These are phyloP conservation scores for Tylopilus balloui DNA, from an alignment of 768 basidiomycete genomes.

Conservation along the genomic window DNA sequence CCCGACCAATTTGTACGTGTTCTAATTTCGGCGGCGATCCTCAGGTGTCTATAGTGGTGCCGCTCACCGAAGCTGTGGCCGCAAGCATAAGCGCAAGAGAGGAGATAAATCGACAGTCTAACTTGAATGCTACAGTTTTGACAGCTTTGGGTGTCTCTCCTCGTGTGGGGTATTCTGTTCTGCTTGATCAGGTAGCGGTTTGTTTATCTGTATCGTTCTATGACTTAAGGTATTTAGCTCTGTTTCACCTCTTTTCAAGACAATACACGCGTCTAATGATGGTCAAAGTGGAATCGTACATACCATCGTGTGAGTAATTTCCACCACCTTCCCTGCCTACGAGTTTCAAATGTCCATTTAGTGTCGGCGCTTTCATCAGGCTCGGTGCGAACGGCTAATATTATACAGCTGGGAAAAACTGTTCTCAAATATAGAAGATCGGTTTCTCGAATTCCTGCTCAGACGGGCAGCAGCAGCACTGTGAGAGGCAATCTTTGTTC, in stretches of 20 bases:
- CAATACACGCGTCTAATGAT: constrained; percentile 55
- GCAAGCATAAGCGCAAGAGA: constrained; percentile 61
- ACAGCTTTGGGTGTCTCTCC: constrained; percentile 63
- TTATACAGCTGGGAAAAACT: too few species aligned
- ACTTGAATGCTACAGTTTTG: too few species aligned
- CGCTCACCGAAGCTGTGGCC: constrained; percentile 59
- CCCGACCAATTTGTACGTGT: constrained; percentile 62
- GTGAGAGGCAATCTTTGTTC: background rate
- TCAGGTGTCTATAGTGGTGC: constrained; percentile 7
- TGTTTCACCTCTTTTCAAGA: constrained; percentile 49
- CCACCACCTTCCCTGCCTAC: background rate
- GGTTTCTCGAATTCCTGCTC: too few species aligned
- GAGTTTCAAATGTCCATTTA: constrained; percentile 22
- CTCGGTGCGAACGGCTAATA: constrained; percentile 38
- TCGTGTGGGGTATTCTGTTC: constrained; percentile 71
- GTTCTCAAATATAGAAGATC: too few species aligned
- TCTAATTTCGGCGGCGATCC: background rate
- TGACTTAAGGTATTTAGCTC: constrained; percentile 36
- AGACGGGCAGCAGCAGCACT: too few species aligned
- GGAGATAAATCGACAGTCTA: background rate
- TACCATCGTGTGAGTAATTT: constrained; percentile 44
- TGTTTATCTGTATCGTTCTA: background rate
- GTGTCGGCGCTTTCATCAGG: constrained; percentile 49
- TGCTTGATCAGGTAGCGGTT: constrained; percentile 50
- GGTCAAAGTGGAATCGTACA: constrained; percentile 60